These are phyloP conservation scores for Aureobasidium sp. DNA, from an alignment of 2,329 filamentous ascomycete species.

Conservation along the genomic window DNA sequence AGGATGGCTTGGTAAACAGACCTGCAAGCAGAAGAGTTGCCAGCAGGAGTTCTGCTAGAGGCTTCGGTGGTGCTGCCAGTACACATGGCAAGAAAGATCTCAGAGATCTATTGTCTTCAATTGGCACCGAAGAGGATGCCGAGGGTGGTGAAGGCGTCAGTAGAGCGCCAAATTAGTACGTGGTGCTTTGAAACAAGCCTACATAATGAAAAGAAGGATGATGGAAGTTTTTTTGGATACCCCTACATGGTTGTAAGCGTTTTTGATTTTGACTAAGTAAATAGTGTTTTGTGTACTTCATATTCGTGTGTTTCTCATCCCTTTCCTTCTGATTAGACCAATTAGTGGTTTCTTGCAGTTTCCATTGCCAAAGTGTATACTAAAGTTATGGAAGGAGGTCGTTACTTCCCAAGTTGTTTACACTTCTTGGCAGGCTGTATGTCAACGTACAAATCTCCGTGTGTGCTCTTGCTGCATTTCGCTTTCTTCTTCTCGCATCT, in stretches of 20 bases:
- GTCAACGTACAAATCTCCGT: background rate
- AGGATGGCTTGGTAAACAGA: background rate
- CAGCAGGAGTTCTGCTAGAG: conserved; percentile 8
- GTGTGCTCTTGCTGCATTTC: background rate
- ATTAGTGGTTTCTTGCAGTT: no score
- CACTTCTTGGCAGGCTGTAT: background rate
- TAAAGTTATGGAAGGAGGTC: background rate
- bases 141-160: background rate
- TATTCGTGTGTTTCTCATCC: background rate
- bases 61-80: background rate
- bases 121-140: background rate
- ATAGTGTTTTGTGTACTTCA: background rate
- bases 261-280: background rate
- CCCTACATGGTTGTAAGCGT: background rate
- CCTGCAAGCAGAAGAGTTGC: conserved; percentile 1
- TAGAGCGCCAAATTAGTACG: background rate
- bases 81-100: conserved; percentile 7
- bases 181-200: background rate
- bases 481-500: background rate
- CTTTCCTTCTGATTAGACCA: background rate
- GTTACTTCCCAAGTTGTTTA: background rate
- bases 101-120: conserved; percentile 3
- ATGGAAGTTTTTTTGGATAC: background rate
- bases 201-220: background rate
- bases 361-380: no score